Evolutionary conservation across 192 early-diverging fungal genomes (phyloP).

Genomic region (Coemansia sp.): DNA sequence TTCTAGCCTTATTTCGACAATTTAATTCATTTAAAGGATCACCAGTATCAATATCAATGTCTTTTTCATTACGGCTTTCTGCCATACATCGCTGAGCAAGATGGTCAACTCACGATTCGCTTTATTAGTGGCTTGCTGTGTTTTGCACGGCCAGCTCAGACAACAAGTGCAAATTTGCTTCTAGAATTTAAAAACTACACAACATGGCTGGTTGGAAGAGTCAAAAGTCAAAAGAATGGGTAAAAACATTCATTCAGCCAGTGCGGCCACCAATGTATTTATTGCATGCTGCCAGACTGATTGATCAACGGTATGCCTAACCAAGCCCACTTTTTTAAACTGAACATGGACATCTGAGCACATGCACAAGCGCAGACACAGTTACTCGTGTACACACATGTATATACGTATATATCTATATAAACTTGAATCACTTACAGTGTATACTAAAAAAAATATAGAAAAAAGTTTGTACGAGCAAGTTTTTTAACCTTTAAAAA

Average conservation of each 20-base stretch:
- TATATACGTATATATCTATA: not conserved
- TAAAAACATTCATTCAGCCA: not conserved
- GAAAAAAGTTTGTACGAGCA: not conserved
- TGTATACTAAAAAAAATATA: not conserved
- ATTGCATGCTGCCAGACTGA: not conserved
- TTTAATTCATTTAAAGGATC: too few relatives aligned
- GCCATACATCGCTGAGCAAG: too few relatives aligned
- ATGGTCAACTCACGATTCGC: too few relatives aligned
- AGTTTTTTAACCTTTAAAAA: not conserved
- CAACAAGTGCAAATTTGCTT: too few relatives aligned
- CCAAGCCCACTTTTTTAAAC: not conserved
- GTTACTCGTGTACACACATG: not conserved
- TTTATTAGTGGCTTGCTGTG: too few relatives aligned
- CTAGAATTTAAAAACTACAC: too few relatives aligned
- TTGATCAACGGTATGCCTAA: not conserved
- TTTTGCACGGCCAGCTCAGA: too few relatives aligned
- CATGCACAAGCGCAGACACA: not conserved
- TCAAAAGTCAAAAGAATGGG: constrained; percentile 1
- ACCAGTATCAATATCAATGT: too few relatives aligned
- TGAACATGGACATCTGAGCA: not conserved
- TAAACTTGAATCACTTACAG: not conserved
- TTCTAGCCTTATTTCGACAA: too few relatives aligned
- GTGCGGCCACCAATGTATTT: not conserved
- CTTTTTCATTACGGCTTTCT: too few relatives aligned
- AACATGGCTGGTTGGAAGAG: not conserved